Evolutionary conservation across 345 rosid species (phyloP).

Genomic region (Acer negundo): DNA sequence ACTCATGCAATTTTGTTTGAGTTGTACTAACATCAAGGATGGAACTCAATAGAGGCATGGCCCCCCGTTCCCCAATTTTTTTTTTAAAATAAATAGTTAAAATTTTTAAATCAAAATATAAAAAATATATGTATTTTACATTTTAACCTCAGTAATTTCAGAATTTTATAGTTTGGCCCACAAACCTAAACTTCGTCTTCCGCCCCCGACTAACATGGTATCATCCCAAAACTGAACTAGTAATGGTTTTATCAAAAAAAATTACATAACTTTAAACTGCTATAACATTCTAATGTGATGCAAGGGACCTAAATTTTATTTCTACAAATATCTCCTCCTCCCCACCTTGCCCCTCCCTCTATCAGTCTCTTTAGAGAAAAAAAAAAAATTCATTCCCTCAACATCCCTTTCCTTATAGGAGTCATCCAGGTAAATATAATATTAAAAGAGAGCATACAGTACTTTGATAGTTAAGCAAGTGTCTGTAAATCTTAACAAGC

Average conservation of each 20-base stretch:
- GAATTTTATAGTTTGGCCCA: too few relatives aligned
- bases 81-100: too few relatives aligned
- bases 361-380: not conserved
- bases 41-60: too few relatives aligned
- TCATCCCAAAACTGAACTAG: not conserved
- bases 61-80: too few relatives aligned
- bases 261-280: not conserved
- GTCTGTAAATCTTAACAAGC: slow-evolving; percentile 89
- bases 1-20: not conserved
- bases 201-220: not conserved
- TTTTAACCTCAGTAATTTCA: too few relatives aligned
- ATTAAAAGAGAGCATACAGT: slow-evolving; percentile 30
- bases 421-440: slow-evolving; percentile 6
- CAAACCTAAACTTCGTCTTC: too few relatives aligned
- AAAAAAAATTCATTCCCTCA: too few relatives aligned
- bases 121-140: too few relatives aligned
- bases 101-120: too few relatives aligned
- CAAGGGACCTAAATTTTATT: not conserved
- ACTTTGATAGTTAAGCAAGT: slow-evolving; percentile 94
- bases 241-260: not conserved
- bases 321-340: not conserved
- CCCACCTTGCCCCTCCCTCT: not conserved
- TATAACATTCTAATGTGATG: not conserved
- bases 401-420: not conserved
- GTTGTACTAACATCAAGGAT: not conserved